phyloP scores from a whole-genome alignment of 805 yeast species.

The Yamadazyma sp. region DNA sequence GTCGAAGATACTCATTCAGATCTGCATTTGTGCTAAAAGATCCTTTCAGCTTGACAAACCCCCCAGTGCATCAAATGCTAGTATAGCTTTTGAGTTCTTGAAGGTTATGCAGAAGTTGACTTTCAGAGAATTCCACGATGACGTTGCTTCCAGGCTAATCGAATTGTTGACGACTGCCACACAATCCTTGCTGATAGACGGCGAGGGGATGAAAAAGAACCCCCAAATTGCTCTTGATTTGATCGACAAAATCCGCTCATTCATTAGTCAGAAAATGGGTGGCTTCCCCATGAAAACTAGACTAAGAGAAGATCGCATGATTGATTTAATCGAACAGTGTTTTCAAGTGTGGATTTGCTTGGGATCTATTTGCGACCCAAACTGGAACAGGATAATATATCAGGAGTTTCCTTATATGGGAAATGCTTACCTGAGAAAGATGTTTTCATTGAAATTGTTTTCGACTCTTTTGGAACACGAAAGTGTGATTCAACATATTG shows the following conservation, averaged over 20 bases:
- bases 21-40: constrained; percentile 11
- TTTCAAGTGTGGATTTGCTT: constrained; percentile 32
- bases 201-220: background rate
- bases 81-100: constrained; percentile 1
- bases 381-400: constrained; percentile 37
- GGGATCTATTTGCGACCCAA: constrained; percentile 19
- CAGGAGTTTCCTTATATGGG: constrained; percentile 43
- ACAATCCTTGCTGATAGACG: background rate
- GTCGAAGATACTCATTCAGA: constrained; percentile 18
- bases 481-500: constrained; percentile 21
- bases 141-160: constrained; percentile 7
- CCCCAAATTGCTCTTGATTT: background rate
- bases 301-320: constrained; percentile 22
- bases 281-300: constrained; percentile 30
- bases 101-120: constrained; percentile 3
- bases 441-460: constrained; percentile 30
- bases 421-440: constrained; percentile 34
- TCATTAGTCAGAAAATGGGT: constrained; percentile 34
- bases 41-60: constrained; percentile 7
- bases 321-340: constrained; percentile 24
- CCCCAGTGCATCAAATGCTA: background rate
- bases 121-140: constrained; percentile 12
- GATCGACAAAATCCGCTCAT: constrained; percentile 4
- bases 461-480: constrained; percentile 24
- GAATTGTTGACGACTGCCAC: background rate